phyloP scores from a whole-genome alignment of 257 asterid genomes.

The Misopates orontium region DNA sequence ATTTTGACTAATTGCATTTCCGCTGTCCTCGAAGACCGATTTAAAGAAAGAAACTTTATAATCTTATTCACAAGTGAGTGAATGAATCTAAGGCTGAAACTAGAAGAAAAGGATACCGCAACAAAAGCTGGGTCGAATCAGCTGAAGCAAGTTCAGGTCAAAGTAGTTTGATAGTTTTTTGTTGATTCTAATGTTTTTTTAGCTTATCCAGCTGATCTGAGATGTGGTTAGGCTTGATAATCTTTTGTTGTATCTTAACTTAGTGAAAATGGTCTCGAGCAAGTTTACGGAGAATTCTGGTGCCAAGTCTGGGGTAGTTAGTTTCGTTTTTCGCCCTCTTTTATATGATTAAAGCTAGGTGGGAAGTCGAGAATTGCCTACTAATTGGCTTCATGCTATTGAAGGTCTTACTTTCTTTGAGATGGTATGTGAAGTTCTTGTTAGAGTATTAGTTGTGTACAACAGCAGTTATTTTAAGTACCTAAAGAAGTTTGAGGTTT shows the following conservation, averaged over 20 bases:
- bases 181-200: not conserved
- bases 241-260: not conserved
- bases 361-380: slow-evolving; percentile 17
- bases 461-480: slow-evolving; percentile 18
- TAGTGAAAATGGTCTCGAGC: not conserved
- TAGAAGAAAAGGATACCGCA: no score
- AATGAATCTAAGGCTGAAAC: no score
- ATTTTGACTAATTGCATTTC: not conserved
- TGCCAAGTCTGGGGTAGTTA: no score
- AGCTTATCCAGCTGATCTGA: slow-evolving; percentile 20
- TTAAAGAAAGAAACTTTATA: not conserved
- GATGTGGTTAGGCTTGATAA: not conserved
- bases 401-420: not conserved
- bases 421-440: no score
- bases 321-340: not conserved
- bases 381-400: not conserved
- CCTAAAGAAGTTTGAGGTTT: slow-evolving; percentile 1
- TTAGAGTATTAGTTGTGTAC: no score
- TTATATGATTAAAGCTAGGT: not conserved
- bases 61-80: not conserved
- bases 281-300: slow-evolving; percentile 5
- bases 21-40: not conserved
- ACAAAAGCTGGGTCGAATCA: not conserved
- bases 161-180: not conserved
- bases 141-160: not conserved